A percentile compares a stretch with the other conserved stretches of the same genome.
Conservation (phyloP, 371 early-diverging fungal species). For the Blakeslea trispora region DNA sequence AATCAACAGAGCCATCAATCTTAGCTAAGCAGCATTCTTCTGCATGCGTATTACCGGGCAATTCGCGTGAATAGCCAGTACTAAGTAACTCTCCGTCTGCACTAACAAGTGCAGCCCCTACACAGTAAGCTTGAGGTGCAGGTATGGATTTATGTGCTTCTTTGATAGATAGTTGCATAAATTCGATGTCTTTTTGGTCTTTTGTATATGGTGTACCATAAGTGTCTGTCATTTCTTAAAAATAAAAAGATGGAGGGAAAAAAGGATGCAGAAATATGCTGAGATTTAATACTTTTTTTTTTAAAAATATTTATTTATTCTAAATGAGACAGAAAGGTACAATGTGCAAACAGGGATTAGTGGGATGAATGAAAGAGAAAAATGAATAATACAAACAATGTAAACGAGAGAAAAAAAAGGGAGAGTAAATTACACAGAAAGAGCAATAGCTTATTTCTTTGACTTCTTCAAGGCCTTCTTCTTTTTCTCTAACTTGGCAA, state of each 20-base stretch:
- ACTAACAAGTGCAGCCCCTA: constrained; percentile 83
- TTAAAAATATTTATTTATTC: too few relatives aligned
- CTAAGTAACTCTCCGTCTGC: constrained; percentile 52
- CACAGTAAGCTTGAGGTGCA: constrained; percentile 84
- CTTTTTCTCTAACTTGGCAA: constrained; percentile 45
- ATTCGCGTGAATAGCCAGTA: constrained; percentile 84
- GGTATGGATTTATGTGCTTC: constrained; percentile 78
- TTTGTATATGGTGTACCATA: constrained; percentile 38
- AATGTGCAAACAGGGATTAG: too few relatives aligned
- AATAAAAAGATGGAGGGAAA: constrained; percentile 7
- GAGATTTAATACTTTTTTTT: not conserved
- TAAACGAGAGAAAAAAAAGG: too few relatives aligned
- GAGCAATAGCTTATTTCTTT: constrained; percentile 17
- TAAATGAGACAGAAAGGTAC: too few relatives aligned
- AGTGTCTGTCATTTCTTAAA: constrained; percentile 20
- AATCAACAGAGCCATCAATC: constrained; percentile 26
- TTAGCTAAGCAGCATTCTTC: constrained; percentile 84
- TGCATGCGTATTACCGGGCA: constrained; percentile 92
- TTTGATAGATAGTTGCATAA: constrained; percentile 29
- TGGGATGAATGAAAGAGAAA: not conserved
- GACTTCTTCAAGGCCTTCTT: constrained; percentile 44
- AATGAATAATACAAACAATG: not conserved
- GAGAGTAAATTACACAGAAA: too few relatives aligned
- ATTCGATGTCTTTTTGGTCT: constrained; percentile 31
- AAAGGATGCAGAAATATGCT: too few relatives aligned